These are phyloP conservation scores for Thuja plicata DNA, from an alignment of 83 land plant species.

Conservation along the genomic window DNA sequence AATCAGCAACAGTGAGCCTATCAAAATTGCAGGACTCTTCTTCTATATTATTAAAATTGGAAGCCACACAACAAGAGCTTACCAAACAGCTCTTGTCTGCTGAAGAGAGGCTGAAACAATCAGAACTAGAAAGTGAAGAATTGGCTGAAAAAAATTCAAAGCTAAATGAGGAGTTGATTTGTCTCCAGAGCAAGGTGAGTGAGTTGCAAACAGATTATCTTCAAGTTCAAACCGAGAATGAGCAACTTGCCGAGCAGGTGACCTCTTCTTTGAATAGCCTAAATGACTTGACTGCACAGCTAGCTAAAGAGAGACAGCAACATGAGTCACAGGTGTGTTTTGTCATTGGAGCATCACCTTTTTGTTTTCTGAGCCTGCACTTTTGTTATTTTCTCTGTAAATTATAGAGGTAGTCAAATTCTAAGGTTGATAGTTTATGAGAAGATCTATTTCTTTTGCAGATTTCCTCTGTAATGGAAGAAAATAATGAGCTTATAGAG, in stretches of 20 bases:
- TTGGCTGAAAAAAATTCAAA: slow-evolving; percentile 44
- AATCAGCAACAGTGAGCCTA: slow-evolving; percentile 22
- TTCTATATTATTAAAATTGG: slow-evolving; percentile 29
- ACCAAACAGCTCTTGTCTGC: slow-evolving; percentile 16
- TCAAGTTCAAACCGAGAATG: slow-evolving; percentile 28
- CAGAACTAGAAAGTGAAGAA: slow-evolving; percentile 33
- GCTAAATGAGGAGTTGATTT: slow-evolving; percentile 38
- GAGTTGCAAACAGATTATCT: slow-evolving; percentile 34
- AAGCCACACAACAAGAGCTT: slow-evolving; percentile 32
- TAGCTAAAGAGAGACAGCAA: slow-evolving; percentile 29
- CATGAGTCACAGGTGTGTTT: slow-evolving; percentile 58
- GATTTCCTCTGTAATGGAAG: slow-evolving; percentile 57
- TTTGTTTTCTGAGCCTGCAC: not conserved
- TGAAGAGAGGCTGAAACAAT: slow-evolving; percentile 3
- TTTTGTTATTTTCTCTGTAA: not conserved
- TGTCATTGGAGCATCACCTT: not conserved
- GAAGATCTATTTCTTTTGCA: slow-evolving; percentile 20
- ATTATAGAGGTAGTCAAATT: not conserved
- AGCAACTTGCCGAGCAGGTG: slow-evolving; percentile 27
- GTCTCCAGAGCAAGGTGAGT: slow-evolving; percentile 29
- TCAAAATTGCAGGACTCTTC: slow-evolving; percentile 39
- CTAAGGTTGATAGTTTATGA: not conserved
- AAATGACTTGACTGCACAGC: slow-evolving; percentile 40
- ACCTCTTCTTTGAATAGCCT: slow-evolving; percentile 22
- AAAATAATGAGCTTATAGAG: slow-evolving; percentile 39